These are phyloP conservation scores for Alternaria brassicicola DNA, from an alignment of 2,329 filamentous ascomycete genomes.

Conservation along the genomic window DNA sequence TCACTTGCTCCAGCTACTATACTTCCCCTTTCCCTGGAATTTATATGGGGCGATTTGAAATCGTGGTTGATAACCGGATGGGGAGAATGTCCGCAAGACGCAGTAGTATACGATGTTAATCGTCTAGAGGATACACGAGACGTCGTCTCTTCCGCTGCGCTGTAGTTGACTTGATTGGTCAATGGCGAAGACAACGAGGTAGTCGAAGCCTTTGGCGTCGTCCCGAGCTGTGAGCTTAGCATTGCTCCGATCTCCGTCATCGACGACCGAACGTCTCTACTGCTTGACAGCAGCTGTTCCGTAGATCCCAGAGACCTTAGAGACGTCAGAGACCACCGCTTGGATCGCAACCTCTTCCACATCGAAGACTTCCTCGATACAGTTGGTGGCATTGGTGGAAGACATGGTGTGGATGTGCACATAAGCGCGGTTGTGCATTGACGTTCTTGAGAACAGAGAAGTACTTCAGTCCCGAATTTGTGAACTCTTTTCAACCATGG, in stretches of 20 bases:
- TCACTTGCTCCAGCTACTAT: not conserved
- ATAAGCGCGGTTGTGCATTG: not conserved
- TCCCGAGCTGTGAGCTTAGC: not conserved
- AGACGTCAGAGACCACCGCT: not conserved
- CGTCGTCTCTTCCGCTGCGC: not conserved
- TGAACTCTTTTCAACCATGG: not conserved
- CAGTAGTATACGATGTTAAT: not conserved
- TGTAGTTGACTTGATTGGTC: not conserved
- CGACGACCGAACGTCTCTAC: not conserved
- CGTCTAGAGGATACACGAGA: not conserved
- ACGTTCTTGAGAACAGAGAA: not conserved
- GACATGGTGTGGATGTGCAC: not conserved
- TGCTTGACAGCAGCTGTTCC: too few relatives aligned
- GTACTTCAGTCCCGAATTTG: too few relatives aligned
- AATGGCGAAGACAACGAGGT: not conserved
- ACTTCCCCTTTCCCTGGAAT: not conserved
- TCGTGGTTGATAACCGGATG: not conserved
- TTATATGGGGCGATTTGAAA: not conserved
- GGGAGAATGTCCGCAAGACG: not conserved
- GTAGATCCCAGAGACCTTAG: not conserved
- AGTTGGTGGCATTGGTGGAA: not conserved
- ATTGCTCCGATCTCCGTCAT: not conserved
- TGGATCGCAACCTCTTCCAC: not conserved
- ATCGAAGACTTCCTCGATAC: not conserved
- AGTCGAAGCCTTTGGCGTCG: not conserved